Evolutionary conservation across 148 eudicot genomes (phyloP).

Genomic region (Pouteria glomerata): DNA sequence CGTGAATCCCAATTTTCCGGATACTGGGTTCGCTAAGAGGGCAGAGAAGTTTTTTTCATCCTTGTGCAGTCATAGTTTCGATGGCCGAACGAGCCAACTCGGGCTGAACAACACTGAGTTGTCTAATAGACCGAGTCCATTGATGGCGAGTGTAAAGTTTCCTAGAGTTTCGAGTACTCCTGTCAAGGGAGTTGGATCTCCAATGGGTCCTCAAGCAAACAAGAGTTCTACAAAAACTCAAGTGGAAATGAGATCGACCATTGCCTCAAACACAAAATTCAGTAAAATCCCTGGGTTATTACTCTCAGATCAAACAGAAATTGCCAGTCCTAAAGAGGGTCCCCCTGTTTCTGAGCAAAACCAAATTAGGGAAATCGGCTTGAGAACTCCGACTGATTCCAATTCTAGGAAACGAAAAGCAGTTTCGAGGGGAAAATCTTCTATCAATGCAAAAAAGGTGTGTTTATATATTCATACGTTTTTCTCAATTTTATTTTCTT

Average conservation of each 20-base stretch:
- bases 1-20: slow-evolving; percentile 18
- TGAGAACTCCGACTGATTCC: slow-evolving; percentile 10
- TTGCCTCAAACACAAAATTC: background rate
- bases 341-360: slow-evolving; percentile 57
- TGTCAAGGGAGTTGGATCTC: slow-evolving; percentile 40
- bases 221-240: no score
- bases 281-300: background rate
- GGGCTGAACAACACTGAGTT: slow-evolving; percentile 23
- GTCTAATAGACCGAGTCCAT: slow-evolving; percentile 17
- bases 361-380: slow-evolving; percentile 37
- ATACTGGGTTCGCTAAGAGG: slow-evolving; percentile 81
- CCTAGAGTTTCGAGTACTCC: slow-evolving; percentile 62
- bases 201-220: slow-evolving; percentile 21
- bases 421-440: slow-evolving; percentile 27
- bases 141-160: slow-evolving; percentile 30
- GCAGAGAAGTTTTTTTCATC: slow-evolving; percentile 87
- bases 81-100: slow-evolving; percentile 45
- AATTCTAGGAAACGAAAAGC: slow-evolving; percentile 37
- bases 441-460: slow-evolving; percentile 19
- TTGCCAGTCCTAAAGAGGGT: slow-evolving; percentile 38
- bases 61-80: slow-evolving; percentile 76
- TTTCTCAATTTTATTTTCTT: slow-evolving; percentile 4
- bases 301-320: slow-evolving; percentile 21
- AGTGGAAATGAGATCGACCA: slow-evolving; percentile 4
- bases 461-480: background rate